These are phyloP conservation scores for Biscutella laevigata DNA, from an alignment of 441 rosid species.

Conservation along the genomic window DNA sequence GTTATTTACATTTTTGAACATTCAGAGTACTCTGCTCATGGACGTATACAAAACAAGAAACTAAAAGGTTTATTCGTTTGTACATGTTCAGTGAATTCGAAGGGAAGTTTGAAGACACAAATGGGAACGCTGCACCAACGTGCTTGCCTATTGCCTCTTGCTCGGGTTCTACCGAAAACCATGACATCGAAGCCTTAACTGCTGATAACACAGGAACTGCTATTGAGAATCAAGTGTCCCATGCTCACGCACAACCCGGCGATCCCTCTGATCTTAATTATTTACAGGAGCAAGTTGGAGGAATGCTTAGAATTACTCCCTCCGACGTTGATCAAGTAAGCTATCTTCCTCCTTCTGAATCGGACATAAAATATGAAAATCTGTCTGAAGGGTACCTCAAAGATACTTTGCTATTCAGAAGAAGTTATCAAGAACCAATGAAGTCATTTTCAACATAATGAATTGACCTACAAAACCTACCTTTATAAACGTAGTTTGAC, in stretches of 20 bases:
- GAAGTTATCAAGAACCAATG: too few relatives aligned
- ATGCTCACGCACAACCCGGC: slow-evolving; percentile 26
- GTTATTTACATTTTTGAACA: neutral
- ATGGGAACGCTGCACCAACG: slow-evolving; percentile 41
- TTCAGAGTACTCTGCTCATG: neutral
- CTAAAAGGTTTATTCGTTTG: neutral
- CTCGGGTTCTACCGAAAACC: slow-evolving; percentile 50
- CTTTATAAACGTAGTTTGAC: neutral
- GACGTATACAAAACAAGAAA: neutral
- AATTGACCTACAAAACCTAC: too few relatives aligned
- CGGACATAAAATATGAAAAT: too few relatives aligned
- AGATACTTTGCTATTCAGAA: too few relatives aligned
- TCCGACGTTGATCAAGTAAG: slow-evolving; percentile 74
- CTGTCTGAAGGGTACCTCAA: neutral
- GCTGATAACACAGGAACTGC: slow-evolving; percentile 32
- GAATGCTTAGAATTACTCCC: slow-evolving; percentile 80
- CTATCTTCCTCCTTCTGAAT: too few relatives aligned
- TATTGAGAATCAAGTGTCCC: slow-evolving; percentile 32
- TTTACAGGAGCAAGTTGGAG: slow-evolving; percentile 65
- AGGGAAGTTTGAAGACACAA: slow-evolving; percentile 68
- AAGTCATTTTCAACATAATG: too few relatives aligned
- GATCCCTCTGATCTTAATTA: slow-evolving; percentile 38
- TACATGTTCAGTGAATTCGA: slow-evolving; percentile 62
- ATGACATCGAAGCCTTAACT: slow-evolving; percentile 30
- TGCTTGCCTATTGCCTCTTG: slow-evolving; percentile 45